phyloP scores from a whole-genome alignment of 1,284 basidiomycete species.

The Sporisorium graminicola region DNA sequence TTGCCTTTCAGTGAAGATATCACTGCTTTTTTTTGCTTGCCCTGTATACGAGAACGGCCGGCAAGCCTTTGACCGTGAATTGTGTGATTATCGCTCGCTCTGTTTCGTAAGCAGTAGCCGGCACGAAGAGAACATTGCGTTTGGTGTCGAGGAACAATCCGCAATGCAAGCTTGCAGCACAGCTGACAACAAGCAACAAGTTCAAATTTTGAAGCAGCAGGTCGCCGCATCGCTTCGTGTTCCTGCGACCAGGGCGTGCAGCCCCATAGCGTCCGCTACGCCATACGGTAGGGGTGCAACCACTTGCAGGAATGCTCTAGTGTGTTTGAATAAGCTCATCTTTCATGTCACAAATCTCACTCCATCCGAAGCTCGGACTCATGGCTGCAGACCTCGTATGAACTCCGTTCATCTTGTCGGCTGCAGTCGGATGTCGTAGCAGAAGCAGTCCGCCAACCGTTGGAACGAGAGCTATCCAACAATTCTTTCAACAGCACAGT shows the following conservation, averaged over 20 bases:
- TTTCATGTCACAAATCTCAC: neutral
- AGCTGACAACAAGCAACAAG: neutral
- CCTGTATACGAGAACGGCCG: too few relatives aligned
- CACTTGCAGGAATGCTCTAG: neutral
- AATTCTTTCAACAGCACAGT: too few relatives aligned
- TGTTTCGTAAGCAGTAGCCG: neutral
- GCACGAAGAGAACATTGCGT: constrained; percentile 3
- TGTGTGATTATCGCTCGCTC: too few relatives aligned
- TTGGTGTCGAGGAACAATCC: constrained; percentile 7
- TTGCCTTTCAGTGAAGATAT: too few relatives aligned
- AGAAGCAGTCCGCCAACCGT: neutral
- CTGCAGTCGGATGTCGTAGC: neutral
- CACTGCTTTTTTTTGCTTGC: too few relatives aligned
- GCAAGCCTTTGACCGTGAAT: too few relatives aligned
- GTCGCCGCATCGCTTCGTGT: neutral
- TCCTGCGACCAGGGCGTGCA: neutral
- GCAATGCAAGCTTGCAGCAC: constrained; percentile 5
- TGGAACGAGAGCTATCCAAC: neutral
- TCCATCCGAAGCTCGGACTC: neutral
- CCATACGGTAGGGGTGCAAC: neutral
- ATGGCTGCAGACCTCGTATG: neutral
- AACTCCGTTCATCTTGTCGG: neutral
- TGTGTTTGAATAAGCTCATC: constrained; percentile 1
- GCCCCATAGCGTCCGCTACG: neutral
- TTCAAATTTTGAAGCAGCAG: neutral